These are phyloP conservation scores for Fusarium verrucosum DNA, from an alignment of 2,329 filamentous ascomycete species.

Conservation along the genomic window DNA sequence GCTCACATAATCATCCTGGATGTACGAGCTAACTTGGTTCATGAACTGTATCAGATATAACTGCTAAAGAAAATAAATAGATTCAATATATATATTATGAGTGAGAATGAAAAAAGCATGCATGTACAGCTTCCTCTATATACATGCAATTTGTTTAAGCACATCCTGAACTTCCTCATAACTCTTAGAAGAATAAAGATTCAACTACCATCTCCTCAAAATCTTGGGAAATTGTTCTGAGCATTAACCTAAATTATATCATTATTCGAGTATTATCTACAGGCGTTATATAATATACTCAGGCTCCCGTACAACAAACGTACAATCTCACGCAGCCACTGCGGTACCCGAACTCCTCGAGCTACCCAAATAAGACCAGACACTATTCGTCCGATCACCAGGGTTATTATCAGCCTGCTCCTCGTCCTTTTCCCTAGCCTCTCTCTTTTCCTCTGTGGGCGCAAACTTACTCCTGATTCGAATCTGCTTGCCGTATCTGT, in stretches of 20 bases:
- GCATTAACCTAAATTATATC: too few relatives aligned
- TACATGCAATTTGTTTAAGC: too few relatives aligned
- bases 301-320: too few relatives aligned
- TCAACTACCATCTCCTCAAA: background rate
- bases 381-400: background rate
- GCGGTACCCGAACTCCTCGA: constrained; percentile 5
- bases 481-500: constrained; percentile 34
- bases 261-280: too few relatives aligned
- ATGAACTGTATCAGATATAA: background rate
- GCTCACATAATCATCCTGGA: constrained; percentile 2
- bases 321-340: background rate
- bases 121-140: background rate
- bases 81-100: too few relatives aligned
- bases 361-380: background rate
- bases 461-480: constrained; percentile 36
- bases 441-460: constrained; percentile 6
- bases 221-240: too few relatives aligned
- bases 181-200: background rate
- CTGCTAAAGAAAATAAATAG: background rate
- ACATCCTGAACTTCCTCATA: background rate
- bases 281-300: background rate
- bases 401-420: background rate
- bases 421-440: constrained; percentile 11
- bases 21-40: background rate
- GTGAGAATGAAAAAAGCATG: background rate